Conservation (phyloP, 192 early-diverging fungal genomes). For the Tieghemiomyces parasiticus region DNA sequence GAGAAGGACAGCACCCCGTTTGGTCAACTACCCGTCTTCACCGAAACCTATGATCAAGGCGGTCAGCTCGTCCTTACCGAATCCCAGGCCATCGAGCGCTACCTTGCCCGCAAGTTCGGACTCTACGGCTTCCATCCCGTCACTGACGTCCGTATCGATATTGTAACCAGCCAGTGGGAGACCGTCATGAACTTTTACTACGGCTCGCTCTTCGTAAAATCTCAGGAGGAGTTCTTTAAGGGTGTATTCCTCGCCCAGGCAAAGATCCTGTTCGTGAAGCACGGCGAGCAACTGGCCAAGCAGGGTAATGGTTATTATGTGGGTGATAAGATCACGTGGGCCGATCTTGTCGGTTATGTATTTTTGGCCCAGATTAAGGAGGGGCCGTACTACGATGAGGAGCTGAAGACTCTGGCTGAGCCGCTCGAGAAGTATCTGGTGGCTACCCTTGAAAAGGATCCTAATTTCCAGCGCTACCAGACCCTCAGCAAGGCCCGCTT, state of each 20-base stretch:
- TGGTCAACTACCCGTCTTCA: constrained; percentile 7
- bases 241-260: constrained; percentile 11
- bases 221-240: background rate
- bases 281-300: constrained; percentile 8
- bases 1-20: constrained; percentile 11
- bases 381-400: background rate
- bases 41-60: constrained; percentile 13
- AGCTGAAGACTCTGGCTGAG: background rate
- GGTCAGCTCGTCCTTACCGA: constrained; percentile 15
- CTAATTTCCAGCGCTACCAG: background rate
- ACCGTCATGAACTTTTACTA: background rate
- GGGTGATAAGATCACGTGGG: constrained; percentile 13
- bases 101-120: constrained; percentile 17
- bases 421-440: background rate
- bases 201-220: constrained; percentile 9
- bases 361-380: background rate
- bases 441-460: background rate
- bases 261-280: background rate
- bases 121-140: constrained; percentile 2
- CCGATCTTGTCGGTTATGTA: constrained; percentile 12
- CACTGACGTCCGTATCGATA: background rate
- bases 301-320: constrained; percentile 14
- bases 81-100: constrained; percentile 17
- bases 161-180: constrained; percentile 5
- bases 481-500: background rate